Conservation (phyloP, 208 protist species). For the Spongospora subterranea region DNA sequence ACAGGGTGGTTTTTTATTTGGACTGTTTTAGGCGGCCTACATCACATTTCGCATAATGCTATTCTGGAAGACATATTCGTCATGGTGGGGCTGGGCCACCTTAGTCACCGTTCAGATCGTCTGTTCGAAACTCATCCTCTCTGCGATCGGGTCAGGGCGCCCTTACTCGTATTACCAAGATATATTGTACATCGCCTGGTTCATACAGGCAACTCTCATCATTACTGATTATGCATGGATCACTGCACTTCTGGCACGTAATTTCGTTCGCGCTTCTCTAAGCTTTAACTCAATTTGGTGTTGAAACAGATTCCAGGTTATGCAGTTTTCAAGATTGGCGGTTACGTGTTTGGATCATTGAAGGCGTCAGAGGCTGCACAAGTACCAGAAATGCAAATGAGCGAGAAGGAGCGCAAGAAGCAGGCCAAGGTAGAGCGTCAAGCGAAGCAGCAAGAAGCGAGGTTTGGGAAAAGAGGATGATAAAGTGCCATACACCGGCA, state of each 20-base stretch:
- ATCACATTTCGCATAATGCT: neutral
- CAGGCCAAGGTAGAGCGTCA: constrained; percentile 8
- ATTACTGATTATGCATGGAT: constrained; percentile 39
- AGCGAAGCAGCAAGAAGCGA: neutral
- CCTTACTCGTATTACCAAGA: constrained; percentile 51
- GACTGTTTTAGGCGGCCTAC: neutral
- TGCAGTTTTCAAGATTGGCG: neutral
- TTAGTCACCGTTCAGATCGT: neutral
- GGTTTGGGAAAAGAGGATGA: too few species aligned
- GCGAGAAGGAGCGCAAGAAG: constrained; percentile 15
- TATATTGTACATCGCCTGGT: constrained; percentile 43
- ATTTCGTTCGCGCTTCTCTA: neutral
- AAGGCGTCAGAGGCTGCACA: neutral
- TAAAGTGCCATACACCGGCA: too few species aligned
- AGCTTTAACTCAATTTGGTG: neutral
- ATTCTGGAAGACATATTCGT: constrained; percentile 19
- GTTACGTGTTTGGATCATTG: neutral
- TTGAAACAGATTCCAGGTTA: constrained; percentile 52
- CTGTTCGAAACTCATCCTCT: neutral
- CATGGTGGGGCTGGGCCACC: neutral
- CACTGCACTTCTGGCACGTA: neutral
- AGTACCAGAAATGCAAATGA: neutral
- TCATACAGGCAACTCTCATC: constrained; percentile 6
- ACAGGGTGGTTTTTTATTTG: neutral
- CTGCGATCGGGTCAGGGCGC: neutral